Evolutionary conservation across 1,284 basidiomycete species (phyloP), one percentile per base, ranked within the genome.

Genomic region (Ceratobasidium sp.): DNA sequence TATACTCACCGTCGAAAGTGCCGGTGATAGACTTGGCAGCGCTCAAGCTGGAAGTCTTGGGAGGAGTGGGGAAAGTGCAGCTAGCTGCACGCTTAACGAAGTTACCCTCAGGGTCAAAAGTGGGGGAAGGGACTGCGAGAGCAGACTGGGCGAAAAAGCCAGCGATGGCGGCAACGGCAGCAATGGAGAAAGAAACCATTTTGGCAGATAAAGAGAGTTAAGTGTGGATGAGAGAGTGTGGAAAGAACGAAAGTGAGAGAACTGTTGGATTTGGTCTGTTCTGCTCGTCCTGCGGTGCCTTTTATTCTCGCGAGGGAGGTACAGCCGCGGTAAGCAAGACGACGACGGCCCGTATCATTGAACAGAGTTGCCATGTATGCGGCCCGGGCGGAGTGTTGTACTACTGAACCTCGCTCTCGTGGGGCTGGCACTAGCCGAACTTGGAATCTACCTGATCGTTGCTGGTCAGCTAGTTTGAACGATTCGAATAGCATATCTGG

Each of bases 31-130:
- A 82, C 65, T 82, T 84, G n/a, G 84, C 78, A 31, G 79, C 79
- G 78, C 81, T 83, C 56, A 85, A 78, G 29, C 80, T 80, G 41
- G 79, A 82, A 24, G 84, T 84, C 7, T 79, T 83, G 2, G 84
- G 83, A n/a, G 83, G 82, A 8, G 75, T 80, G 0, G 84, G 84
- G 75, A 82, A 85, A 44, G 80, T 80, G 72, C 83, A 83, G 56
- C 82, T 73, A 54, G 72, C 73, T 47, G 60, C 66, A 63, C 50
- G 65, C 72, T 71, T 71, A 29, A 47, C 54, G 27, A 47, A 59
- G 3, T 8, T 11, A 24, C 48, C 33, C 31, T 67, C 36, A 27
- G 51, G 7, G 45, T 71, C 24, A 29, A 56, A 24, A 8, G 54
- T 71, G n/a, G 66, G 66, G 33, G 66, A 71, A n/a, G 66, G 66